These are phyloP conservation scores for Cystobasidium ongulense DNA, from an alignment of 768 basidiomycete species.

Conservation along the genomic window DNA sequence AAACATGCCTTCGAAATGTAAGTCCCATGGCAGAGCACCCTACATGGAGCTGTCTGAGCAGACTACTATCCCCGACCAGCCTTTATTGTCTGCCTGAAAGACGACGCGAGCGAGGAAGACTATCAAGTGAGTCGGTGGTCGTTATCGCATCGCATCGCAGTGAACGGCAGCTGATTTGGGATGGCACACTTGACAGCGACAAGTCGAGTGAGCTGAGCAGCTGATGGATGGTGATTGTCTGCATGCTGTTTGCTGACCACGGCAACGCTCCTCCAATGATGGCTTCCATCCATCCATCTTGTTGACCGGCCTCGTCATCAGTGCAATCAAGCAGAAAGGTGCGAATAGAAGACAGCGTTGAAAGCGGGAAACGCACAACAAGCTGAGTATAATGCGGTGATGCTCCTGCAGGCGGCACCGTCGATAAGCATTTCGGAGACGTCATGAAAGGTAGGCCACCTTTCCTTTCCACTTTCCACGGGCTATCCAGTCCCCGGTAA, in stretches of 20 bases:
- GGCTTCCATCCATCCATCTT: not conserved
- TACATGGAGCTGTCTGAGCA: too few species aligned
- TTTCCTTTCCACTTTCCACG: not conserved
- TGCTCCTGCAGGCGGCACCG: not conserved
- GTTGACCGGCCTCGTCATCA: not conserved
- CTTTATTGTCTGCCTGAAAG: not conserved
- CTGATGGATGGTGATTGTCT: not conserved
- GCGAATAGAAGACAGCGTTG: not conserved
- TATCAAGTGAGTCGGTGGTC: not conserved
- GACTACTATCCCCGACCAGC: not conserved
- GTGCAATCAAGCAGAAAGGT: not conserved
- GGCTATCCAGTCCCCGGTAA: not conserved
- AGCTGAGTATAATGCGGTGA: not conserved
- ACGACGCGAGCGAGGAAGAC: conserved; percentile 9
- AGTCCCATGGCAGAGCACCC: not conserved
- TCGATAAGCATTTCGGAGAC: conserved; percentile 28
- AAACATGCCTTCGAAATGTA: not conserved
- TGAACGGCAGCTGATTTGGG: not conserved
- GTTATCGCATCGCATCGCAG: not conserved
- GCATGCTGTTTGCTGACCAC: too few species aligned
- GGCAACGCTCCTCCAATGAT: too few species aligned
- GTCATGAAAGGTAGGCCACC: conserved; percentile 6
- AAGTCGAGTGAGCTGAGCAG: not conserved
- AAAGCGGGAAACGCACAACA: not conserved
- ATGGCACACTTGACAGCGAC: not conserved